These are phyloP conservation scores for Borovskyia barvae DNA, from an alignment of 208 protist species.

Conservation along the genomic window DNA sequence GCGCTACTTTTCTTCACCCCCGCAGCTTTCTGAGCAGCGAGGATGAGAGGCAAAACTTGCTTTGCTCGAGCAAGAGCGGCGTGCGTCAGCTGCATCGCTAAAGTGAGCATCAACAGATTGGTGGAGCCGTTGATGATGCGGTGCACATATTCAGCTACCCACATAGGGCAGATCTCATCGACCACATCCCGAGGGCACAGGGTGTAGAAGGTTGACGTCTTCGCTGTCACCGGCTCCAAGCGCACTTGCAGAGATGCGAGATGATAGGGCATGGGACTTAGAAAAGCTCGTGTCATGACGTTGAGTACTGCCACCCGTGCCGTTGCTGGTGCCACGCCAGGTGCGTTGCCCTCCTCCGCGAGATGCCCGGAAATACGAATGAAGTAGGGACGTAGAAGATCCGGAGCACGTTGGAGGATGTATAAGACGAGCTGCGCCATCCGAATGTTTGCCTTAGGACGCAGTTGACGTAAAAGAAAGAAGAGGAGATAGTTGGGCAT, in stretches of 20 bases:
- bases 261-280: conserved; percentile 85
- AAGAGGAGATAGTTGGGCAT: conserved; percentile 92
- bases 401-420: conserved; percentile 74
- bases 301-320: conserved; percentile 71
- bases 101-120: conserved; percentile 68
- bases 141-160: conserved; percentile 84
- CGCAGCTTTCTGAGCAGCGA: conserved; percentile 33
- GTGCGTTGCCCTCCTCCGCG: conserved; percentile 53
- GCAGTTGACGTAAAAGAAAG: conserved; percentile 80
- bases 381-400: conserved; percentile 88
- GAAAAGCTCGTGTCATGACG: conserved; percentile 78
- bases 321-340: conserved; percentile 56
- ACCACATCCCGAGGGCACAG: conserved; percentile 73
- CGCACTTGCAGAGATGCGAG: conserved; percentile 45
- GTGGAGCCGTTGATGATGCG: conserved; percentile 77
- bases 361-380: conserved; percentile 78
- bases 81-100: conserved; percentile 82
- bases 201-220: conserved; percentile 71
- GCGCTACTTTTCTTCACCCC: background rate
- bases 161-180: conserved; percentile 80
- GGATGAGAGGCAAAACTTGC: conserved; percentile 52
- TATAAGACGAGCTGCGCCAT: conserved; percentile 63
- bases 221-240: conserved; percentile 55
- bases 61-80: conserved; percentile 74
- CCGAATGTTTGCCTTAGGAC: conserved; percentile 59